phyloP scores from a whole-genome alignment of 202 grass and related monocot species.

The Eragrostis tef region DNA sequence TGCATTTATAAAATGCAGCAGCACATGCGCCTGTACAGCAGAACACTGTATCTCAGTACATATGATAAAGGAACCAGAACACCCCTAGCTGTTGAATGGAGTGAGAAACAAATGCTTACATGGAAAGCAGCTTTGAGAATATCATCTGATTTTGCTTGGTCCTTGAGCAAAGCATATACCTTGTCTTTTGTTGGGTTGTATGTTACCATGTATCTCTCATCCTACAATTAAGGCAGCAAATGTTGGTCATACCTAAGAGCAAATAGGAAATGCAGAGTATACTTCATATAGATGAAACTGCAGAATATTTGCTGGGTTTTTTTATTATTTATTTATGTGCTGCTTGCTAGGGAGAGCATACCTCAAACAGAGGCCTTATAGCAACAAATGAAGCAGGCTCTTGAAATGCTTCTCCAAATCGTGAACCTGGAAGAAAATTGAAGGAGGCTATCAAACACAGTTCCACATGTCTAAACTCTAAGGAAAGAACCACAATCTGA shows the following conservation, averaged over 20 bases:
- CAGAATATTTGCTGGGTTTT: neutral
- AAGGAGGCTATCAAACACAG: neutral
- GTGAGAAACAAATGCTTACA: conserved; percentile 57
- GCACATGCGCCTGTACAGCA: conserved; percentile 75
- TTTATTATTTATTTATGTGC: neutral
- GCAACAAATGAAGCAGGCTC: conserved; percentile 90
- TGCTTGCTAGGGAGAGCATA: conserved; percentile 5
- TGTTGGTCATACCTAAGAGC: conserved; percentile 4
- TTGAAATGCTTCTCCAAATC: conserved; percentile 96
- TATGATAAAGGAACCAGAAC: conserved; percentile 10
- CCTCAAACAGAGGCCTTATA: conserved; percentile 81
- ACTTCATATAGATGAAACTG: conserved; percentile 14
- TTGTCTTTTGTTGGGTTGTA: conserved; percentile 98
- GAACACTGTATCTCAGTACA: conserved; percentile 21
- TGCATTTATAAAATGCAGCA: conserved; percentile 80
- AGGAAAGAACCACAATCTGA: neutral
- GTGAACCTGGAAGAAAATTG: conserved; percentile 64
- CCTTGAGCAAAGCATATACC: conserved; percentile 96
- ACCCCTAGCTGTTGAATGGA: conserved; percentile 24
- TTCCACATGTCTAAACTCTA: conserved; percentile 18
- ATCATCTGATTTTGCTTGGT: conserved; percentile 96
- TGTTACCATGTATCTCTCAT: conserved; percentile 92
- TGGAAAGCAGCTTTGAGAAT: conserved; percentile 97
- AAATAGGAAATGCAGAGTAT: conserved; percentile 16
- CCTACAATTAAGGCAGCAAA: conserved; percentile 55